Conservation (phyloP, 2,329 filamentous ascomycete genomes). For the Ambrosiella xylebori region DNA sequence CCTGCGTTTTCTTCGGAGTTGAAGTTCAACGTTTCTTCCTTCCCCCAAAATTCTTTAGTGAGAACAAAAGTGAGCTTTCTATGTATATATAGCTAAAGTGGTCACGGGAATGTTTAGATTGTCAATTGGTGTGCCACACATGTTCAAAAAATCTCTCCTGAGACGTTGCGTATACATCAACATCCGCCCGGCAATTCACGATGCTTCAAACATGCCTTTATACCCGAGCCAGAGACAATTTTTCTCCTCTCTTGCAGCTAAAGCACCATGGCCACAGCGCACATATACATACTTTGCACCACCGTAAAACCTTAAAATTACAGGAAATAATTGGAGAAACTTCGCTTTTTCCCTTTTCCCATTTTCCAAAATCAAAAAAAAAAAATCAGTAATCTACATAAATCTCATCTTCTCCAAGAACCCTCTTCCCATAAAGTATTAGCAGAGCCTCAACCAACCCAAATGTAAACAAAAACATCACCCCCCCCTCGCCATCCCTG, state of each 20-base stretch:
- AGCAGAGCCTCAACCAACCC: not conserved
- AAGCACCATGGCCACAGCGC: not conserved
- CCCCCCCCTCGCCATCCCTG: too few relatives aligned
- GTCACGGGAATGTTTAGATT: not conserved
- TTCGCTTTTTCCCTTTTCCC: not conserved
- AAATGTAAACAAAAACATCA: not conserved
- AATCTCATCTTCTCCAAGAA: too few relatives aligned
- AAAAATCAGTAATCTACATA: too few relatives aligned
- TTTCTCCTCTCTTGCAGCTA: not conserved
- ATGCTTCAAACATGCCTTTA: not conserved
- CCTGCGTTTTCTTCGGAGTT: not conserved
- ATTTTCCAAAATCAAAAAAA: too few relatives aligned
- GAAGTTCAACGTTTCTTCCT: too few relatives aligned
- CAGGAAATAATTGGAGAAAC: not conserved
- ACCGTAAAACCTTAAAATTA: too few relatives aligned
- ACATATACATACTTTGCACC: not conserved
- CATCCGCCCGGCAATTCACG: not conserved
- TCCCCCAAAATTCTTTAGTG: too few relatives aligned
- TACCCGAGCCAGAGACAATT: not conserved
- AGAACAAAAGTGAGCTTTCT: too few relatives aligned
- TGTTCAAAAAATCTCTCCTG: not conserved
- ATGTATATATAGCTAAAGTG: not conserved
- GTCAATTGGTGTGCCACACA: not conserved
- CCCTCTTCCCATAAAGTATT: too few relatives aligned
- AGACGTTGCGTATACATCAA: not conserved